Conservation (phyloP, 1,284 basidiomycete species). For the Ganoderma multipileum region DNA sequence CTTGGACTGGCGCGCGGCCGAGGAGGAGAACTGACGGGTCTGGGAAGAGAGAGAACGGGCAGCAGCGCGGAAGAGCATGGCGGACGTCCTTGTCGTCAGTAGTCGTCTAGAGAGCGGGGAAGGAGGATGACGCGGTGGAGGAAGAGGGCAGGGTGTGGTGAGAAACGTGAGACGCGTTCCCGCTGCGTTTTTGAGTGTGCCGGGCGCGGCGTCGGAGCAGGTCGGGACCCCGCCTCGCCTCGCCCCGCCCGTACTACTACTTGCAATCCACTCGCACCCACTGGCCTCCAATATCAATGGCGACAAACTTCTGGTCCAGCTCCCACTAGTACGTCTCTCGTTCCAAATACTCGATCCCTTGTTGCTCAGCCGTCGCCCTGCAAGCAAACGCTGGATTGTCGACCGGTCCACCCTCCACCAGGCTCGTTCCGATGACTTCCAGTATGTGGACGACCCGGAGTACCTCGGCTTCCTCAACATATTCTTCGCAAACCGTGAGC, state of each 20-base stretch:
- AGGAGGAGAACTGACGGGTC: conserved; percentile 81
- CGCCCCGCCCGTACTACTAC: neutral
- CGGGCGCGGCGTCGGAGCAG: conserved; percentile 27
- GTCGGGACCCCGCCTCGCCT: conserved; percentile 22
- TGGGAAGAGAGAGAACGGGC: conserved; percentile 53
- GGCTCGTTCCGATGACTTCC: conserved; percentile 79
- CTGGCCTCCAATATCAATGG: conserved; percentile 58
- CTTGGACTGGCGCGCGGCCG: conserved; percentile 75
- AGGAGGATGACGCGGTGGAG: conserved; percentile 14
- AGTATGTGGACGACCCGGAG: conserved; percentile 78
- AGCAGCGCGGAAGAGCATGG: conserved; percentile 66
- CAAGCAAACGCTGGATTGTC: conserved; percentile 88
- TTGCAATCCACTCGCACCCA: conserved; percentile 1
- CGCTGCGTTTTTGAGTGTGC: conserved; percentile 23
- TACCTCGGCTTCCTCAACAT: conserved; percentile 82
- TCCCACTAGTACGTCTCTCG: conserved; percentile 67
- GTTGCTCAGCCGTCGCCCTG: conserved; percentile 1
- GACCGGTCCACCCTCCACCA: conserved; percentile 77
- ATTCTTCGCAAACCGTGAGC: conserved; percentile 83
- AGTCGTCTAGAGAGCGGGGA: conserved; percentile 17
- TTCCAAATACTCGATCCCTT: neutral
- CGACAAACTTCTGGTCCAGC: conserved; percentile 79
- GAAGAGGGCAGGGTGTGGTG: conserved; percentile 20
- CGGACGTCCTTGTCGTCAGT: conserved; percentile 22
- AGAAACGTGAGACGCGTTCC: neutral